These are phyloP conservation scores for Tolypocladium endophyticum DNA, from an alignment of 2,329 filamentous ascomycete genomes.

Conservation along the genomic window DNA sequence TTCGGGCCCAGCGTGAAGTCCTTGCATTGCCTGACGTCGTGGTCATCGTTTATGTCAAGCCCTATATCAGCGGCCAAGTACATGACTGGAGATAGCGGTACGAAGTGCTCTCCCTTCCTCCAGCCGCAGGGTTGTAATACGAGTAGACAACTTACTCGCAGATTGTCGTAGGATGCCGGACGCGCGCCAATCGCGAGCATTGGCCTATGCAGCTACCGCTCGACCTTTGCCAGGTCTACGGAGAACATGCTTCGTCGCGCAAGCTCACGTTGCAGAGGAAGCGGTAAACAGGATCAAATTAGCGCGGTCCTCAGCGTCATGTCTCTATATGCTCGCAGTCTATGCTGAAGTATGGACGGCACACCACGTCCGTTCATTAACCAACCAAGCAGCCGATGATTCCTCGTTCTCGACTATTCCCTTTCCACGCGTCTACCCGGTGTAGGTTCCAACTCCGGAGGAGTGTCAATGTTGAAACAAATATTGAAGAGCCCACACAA, in stretches of 20 bases:
- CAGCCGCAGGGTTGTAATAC: too few species aligned
- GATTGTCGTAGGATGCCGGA: too few species aligned
- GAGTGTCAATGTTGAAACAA: not conserved
- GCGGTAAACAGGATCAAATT: not conserved
- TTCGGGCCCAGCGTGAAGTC: too few species aligned
- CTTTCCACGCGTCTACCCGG: not conserved
- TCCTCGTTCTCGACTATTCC: not conserved
- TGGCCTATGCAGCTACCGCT: not conserved
- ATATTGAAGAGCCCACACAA: not conserved
- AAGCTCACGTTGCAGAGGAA: not conserved
- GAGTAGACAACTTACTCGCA: too few species aligned
- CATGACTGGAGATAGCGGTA: too few species aligned
- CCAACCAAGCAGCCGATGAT: not conserved
- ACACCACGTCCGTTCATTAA: not conserved
- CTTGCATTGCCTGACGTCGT: too few species aligned
- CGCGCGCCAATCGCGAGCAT: too few species aligned
- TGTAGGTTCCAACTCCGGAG: not conserved
- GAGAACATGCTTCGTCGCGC: too few species aligned
- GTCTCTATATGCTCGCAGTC: not conserved
- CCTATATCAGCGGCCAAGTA: too few species aligned
- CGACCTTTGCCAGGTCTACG: not conserved
- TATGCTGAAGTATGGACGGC: not conserved
- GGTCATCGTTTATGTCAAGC: too few species aligned
- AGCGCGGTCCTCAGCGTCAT: not conserved
- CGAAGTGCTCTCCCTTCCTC: too few species aligned